A percentile compares a stretch with the other conserved stretches of the same genome.
These are phyloP conservation scores for Xanthoconium stramineum DNA, from an alignment of 768 basidiomycete species.

Conservation along the genomic window DNA sequence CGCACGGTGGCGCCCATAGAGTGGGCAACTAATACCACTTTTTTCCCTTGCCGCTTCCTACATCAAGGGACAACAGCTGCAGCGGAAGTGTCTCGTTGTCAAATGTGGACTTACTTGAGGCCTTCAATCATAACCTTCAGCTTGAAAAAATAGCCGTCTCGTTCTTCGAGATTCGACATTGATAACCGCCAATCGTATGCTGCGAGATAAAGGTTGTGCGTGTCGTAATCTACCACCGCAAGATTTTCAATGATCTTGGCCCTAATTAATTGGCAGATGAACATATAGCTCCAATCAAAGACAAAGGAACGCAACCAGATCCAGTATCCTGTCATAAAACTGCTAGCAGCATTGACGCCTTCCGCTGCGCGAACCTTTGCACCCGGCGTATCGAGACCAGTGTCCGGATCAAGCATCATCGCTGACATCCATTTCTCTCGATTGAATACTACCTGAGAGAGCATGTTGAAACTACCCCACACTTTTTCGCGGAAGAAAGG, in stretches of 20 bases:
- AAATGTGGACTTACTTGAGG: constrained; percentile 49
- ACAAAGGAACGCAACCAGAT: constrained; percentile 57
- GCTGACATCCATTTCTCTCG: constrained; percentile 87
- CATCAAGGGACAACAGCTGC: not conserved
- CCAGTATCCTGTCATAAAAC: constrained; percentile 91
- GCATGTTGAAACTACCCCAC: constrained; percentile 79
- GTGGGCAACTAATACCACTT: constrained; percentile 80
- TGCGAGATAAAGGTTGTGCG: constrained; percentile 79
- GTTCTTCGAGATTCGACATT: constrained; percentile 86
- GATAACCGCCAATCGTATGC: constrained; percentile 92
- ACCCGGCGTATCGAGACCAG: constrained; percentile 84
- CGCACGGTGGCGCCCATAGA: constrained; percentile 82
- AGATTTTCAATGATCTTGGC: constrained; percentile 93
- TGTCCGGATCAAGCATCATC: constrained; percentile 86
- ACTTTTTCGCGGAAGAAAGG: constrained; percentile 90
- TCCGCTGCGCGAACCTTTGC: constrained; percentile 89
- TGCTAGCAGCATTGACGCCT: constrained; percentile 87
- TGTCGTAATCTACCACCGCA: constrained; percentile 89
- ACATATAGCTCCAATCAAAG: not conserved
- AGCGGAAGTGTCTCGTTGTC: not conserved
- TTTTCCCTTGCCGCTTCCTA: constrained; percentile 68
- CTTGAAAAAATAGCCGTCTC: constrained; percentile 85
- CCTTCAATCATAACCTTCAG: constrained; percentile 81
- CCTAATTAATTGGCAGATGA: constrained; percentile 37
- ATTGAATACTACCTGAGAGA: constrained; percentile 80